Conservation (phyloP, 1,284 basidiomycete genomes). For the Heterobasidion irregulare region DNA sequence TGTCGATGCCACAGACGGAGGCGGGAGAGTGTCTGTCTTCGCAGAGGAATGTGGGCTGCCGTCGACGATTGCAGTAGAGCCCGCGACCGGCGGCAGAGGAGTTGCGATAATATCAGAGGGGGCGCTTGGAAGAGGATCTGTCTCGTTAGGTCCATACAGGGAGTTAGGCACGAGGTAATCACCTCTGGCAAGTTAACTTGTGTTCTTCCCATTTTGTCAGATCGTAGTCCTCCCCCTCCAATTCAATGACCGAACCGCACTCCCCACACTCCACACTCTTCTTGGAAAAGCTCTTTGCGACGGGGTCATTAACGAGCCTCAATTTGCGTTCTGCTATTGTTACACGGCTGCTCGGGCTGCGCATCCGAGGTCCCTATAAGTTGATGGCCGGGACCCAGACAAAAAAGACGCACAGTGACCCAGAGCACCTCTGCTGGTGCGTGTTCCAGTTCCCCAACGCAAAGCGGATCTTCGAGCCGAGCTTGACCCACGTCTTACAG, state of each 20-base stretch:
- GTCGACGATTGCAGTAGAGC: neutral
- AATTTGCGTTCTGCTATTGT: slow-evolving; percentile 52
- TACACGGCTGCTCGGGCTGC: slow-evolving; percentile 44
- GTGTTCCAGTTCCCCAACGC: slow-evolving; percentile 39
- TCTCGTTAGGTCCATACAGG: neutral
- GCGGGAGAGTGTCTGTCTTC: slow-evolving; percentile 19
- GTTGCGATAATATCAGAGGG: neutral
- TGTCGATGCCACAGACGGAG: slow-evolving; percentile 29
- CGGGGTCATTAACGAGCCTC: slow-evolving; percentile 49
- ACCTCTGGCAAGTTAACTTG: slow-evolving; percentile 42
- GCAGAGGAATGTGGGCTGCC: slow-evolving; percentile 8
- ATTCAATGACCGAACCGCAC: slow-evolving; percentile 34
- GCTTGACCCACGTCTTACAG: slow-evolving; percentile 53
- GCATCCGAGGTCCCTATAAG: slow-evolving; percentile 1
- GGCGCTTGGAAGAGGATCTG: neutral
- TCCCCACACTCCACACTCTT: slow-evolving; percentile 38
- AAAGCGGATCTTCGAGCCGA: slow-evolving; percentile 34
- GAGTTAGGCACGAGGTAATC: slow-evolving; percentile 13
- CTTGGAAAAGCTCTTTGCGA: slow-evolving; percentile 38
- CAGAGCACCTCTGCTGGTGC: slow-evolving; percentile 39
- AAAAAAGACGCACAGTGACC: slow-evolving; percentile 24
- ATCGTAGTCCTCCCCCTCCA: slow-evolving; percentile 47
- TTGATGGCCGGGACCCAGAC: neutral
- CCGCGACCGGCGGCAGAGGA: neutral
- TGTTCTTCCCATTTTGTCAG: slow-evolving; percentile 51